Evolutionary conservation across 129 eudicot species (phyloP), one percentile per base, ranked within the genome.

Genomic region (Flaveria ramosissima): DNA sequence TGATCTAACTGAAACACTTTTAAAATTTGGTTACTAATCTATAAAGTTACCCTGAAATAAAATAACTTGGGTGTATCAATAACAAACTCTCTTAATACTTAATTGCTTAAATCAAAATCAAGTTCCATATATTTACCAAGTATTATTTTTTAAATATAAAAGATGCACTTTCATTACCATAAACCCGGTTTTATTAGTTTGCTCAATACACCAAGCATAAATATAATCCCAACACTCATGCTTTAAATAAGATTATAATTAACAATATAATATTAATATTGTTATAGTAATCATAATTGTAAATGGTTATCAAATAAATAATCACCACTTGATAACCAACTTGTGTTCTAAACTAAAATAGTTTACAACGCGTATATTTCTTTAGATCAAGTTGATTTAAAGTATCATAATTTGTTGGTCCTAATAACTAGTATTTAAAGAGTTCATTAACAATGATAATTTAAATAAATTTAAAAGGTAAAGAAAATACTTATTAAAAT

Each of bases 251-350:
- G 5, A 51, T 51, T 8, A 4, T 51, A 51, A 51, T 14, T 2
- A 51, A 51, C 20, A 16, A 51, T 51, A 51, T 51, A 51, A 16
- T 13, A 16, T 51, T 51, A 51, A 51, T 13, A 51, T 51, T 15
- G 57, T 15, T 13, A 48, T 48, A 13, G 53, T 52, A n/a, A 17
- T 53, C 60, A 17, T 6, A 53, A 15, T 20, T 8, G 27, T 20
- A 17, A 56, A 56, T 56, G 62, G 20, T 56, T 17, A 17, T 19
- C 20, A 8, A 56, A 16, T 17, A 56, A 19, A 19, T 17, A 56
- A 56, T 2, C 9, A 20, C 62, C 62, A 56, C 62, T 19, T 56
- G 62, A 56, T 56, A 56, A 56, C 62, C 62, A 56, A 56, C 62
- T 56, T 56, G 62, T 8, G 62, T 56, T 7, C 62, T 20, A 56